phyloP scores from a whole-genome alignment of 1,284 basidiomycete genomes.

The Apiotrichum mycotoxinovorans region DNA sequence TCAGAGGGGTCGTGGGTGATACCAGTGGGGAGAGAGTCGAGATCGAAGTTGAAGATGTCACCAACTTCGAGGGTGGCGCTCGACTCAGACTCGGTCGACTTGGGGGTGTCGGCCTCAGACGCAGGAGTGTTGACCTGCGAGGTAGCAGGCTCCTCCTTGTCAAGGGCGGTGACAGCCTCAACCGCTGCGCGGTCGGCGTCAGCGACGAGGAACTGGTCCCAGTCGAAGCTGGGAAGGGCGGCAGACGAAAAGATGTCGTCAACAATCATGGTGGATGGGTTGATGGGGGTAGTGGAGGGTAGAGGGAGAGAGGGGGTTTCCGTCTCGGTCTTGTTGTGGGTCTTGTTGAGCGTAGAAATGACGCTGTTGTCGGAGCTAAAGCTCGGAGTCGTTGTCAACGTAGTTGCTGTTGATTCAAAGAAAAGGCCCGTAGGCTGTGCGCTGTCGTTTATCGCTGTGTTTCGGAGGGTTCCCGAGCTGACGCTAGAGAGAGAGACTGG shows the following conservation, averaged over 20 bases:
- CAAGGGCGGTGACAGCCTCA: constrained; percentile 2
- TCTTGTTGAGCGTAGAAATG: constrained; percentile 1
- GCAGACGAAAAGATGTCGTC: constrained; percentile 13
- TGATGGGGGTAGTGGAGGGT: constrained; percentile 1
- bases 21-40: constrained; percentile 30
- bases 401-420: background rate
- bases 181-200: constrained; percentile 24
- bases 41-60: constrained; percentile 21
- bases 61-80: constrained; percentile 31
- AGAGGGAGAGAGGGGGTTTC: background rate
- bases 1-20: constrained; percentile 33
- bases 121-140: constrained; percentile 13
- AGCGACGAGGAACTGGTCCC: constrained; percentile 31
- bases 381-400: constrained; percentile 4
- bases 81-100: constrained; percentile 39
- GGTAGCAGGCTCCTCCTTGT: constrained; percentile 8
- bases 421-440: constrained; percentile 10
- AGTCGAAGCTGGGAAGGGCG: constrained; percentile 23
- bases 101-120: constrained; percentile 15
- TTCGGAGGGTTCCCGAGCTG: constrained; percentile 3
- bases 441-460: constrained; percentile 9
- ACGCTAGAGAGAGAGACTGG: constrained; percentile 6
- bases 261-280: constrained; percentile 15
- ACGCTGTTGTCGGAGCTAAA: constrained; percentile 3
- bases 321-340: constrained; percentile 4